Evolutionary conservation across 192 early-diverging fungal genomes (phyloP).

Genomic region (Podochytrium sp.): DNA sequence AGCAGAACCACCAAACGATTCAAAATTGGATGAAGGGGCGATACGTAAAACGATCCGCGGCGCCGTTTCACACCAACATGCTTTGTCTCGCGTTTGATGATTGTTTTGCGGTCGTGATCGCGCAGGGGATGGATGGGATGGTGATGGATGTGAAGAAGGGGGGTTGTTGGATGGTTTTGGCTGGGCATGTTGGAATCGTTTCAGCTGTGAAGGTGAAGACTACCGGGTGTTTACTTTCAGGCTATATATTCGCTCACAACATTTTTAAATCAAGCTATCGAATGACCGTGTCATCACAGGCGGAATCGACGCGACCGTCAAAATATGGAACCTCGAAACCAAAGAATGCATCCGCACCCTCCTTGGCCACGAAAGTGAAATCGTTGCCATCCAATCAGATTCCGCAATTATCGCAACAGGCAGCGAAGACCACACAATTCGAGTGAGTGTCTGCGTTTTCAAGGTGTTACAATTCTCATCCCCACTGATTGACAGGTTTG

Average conservation of each 20-base stretch:
- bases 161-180: constrained; percentile 24
- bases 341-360: constrained; percentile 37
- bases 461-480: too few species aligned
- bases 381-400: constrained; percentile 37
- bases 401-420: constrained; percentile 39
- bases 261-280: constrained; percentile 27
- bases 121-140: constrained; percentile 36
- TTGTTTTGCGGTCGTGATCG: constrained; percentile 45
- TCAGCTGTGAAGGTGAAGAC: constrained; percentile 48
- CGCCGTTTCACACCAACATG: neutral
- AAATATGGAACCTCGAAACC: constrained; percentile 42
- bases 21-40: constrained; percentile 44
- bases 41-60: neutral
- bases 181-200: constrained; percentile 47
- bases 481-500: too few species aligned
- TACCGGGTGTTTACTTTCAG: constrained; percentile 1
- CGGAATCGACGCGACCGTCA: constrained; percentile 45
- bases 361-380: constrained; percentile 43
- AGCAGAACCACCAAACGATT: constrained; percentile 48
- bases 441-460: constrained; percentile 29
- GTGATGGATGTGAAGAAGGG: constrained; percentile 49
- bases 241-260: neutral
- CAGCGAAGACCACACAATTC: constrained; percentile 47
- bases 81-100: constrained; percentile 53
- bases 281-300: constrained; percentile 41